These are phyloP conservation scores for Tolypocladium tundrense DNA, from an alignment of 2,329 filamentous ascomycete genomes.

Conservation along the genomic window DNA sequence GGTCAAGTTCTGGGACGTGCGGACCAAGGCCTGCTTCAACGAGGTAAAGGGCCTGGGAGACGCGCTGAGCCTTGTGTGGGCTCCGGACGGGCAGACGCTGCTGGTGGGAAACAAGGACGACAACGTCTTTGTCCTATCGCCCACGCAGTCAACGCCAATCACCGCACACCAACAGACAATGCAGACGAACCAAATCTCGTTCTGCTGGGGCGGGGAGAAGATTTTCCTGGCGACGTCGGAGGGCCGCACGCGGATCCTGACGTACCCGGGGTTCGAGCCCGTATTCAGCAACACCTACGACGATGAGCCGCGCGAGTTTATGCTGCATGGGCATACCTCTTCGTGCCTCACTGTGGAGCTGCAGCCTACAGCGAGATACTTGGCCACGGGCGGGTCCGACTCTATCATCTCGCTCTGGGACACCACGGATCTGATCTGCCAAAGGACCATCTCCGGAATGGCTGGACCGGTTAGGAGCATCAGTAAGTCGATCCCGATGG, in stretches of 20 bases:
- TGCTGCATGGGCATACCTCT: slow-evolving; percentile 62
- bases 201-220: slow-evolving; percentile 63
- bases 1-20: slow-evolving; percentile 71
- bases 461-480: slow-evolving; percentile 60
- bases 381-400: slow-evolving; percentile 68
- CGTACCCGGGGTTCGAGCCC: slow-evolving; percentile 54
- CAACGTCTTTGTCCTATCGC: slow-evolving; percentile 51
- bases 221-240: slow-evolving; percentile 62
- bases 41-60: slow-evolving; percentile 57
- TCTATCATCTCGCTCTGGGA: slow-evolving; percentile 71
- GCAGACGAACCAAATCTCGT: slow-evolving; percentile 63
- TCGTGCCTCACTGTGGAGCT: slow-evolving; percentile 59
- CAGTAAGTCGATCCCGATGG: slow-evolving; percentile 32
- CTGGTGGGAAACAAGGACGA: slow-evolving; percentile 65
- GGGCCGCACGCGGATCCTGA: slow-evolving; percentile 59
- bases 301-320: slow-evolving; percentile 41
- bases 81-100: slow-evolving; percentile 58
- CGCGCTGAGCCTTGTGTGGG: slow-evolving; percentile 64
- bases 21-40: slow-evolving; percentile 59
- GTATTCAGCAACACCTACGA: slow-evolving; percentile 38
- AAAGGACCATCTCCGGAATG: slow-evolving; percentile 59
- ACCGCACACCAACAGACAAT: slow-evolving; percentile 49
- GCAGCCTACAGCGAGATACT: slow-evolving; percentile 59
- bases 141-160: slow-evolving; percentile 43
- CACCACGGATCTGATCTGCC: slow-evolving; percentile 66